A percentile compares a stretch with the other conserved stretches of the same genome.
Conservation (phyloP, 2,329 filamentous ascomycete genomes). For the Pseudocercospora vitis region DNA sequence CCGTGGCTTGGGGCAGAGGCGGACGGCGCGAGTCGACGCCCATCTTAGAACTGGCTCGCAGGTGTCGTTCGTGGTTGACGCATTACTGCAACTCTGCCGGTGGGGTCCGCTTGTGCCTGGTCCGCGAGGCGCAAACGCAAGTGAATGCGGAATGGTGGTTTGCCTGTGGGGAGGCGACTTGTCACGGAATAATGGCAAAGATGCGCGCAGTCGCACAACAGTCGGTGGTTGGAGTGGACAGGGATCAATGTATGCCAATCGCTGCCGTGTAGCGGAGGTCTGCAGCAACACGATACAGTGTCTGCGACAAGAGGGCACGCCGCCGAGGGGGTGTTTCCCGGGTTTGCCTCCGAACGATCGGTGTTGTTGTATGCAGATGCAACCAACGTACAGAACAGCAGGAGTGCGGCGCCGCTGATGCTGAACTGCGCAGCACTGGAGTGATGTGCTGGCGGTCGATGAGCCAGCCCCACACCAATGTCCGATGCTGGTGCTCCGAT, state of each 20-base stretch:
- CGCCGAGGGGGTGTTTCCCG: background rate
- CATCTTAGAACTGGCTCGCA: slow-evolving; percentile 21
- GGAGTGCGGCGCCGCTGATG: too few relatives aligned
- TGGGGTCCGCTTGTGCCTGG: slow-evolving; percentile 6
- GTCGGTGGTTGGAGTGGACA: slow-evolving; percentile 2
- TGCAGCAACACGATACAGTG: background rate
- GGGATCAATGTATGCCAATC: slow-evolving; percentile 9
- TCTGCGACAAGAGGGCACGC: background rate
- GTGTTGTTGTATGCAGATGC: too few relatives aligned
- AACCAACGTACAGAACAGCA: too few relatives aligned
- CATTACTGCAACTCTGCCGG: slow-evolving; percentile 4
- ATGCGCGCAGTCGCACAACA: background rate
- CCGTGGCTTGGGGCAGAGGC: slow-evolving; percentile 76
- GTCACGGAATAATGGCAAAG: background rate
- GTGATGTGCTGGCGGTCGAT: too few relatives aligned
- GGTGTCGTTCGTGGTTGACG: slow-evolving; percentile 7
- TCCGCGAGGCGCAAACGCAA: slow-evolving; percentile 1
- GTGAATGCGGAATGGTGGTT: background rate
- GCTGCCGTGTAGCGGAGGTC: background rate
- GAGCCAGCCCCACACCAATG: too few relatives aligned
- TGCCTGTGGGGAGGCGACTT: background rate
- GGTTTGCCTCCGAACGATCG: background rate
- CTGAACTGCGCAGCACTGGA: too few relatives aligned
- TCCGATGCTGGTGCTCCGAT: background rate
- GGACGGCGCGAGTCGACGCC: slow-evolving; percentile 34